These are phyloP conservation scores for Botrytis aclada DNA, from an alignment of 2,329 filamentous ascomycete genomes.

Conservation along the genomic window DNA sequence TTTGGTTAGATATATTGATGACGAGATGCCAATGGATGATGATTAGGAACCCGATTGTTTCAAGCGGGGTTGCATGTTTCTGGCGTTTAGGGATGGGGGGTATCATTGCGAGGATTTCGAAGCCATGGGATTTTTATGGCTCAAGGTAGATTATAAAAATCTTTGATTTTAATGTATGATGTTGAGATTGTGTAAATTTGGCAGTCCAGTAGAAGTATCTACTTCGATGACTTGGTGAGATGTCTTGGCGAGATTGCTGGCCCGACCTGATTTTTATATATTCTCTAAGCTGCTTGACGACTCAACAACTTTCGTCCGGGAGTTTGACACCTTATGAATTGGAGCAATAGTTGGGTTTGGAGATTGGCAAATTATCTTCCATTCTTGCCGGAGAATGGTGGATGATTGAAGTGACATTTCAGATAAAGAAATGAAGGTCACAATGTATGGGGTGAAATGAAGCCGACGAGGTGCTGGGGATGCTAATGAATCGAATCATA, in stretches of 20 bases:
- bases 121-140: conserved; percentile 8
- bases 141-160: conserved; percentile 9
- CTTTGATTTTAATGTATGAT: conserved; percentile 9
- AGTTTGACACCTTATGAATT: neutral
- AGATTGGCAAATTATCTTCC: neutral
- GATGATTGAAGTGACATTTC: neutral
- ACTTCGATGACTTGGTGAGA: neutral
- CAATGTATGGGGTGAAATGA: neutral
- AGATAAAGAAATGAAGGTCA: neutral
- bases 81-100: conserved; percentile 15
- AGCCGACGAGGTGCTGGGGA: neutral
- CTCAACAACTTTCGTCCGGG: neutral
- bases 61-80: neutral
- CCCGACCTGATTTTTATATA: neutral
- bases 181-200: neutral
- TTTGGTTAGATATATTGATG: conserved; percentile 90
- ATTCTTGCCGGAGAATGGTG: neutral
- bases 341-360: neutral
- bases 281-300: neutral
- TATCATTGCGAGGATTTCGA: conserved; percentile 17
- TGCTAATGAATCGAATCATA: neutral
- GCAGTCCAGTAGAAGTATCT: neutral
- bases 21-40: conserved; percentile 94
- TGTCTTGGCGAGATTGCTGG: neutral
- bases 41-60: conserved; percentile 53